These are phyloP conservation scores for Dioszegia hungarica DNA, from an alignment of 768 basidiomycete species.

Conservation along the genomic window DNA sequence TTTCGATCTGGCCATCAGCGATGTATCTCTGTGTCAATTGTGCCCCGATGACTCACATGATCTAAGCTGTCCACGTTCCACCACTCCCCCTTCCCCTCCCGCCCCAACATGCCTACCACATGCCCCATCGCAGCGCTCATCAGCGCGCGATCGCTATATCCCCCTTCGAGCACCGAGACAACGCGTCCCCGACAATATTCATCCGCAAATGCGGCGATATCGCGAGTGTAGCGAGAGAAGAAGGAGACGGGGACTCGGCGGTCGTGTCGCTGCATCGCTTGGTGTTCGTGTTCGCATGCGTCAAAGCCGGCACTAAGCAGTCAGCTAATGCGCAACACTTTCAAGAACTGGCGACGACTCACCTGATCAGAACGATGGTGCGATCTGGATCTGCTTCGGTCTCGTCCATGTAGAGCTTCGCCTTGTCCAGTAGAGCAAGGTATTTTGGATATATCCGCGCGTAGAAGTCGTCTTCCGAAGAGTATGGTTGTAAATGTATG, in stretches of 20 bases:
- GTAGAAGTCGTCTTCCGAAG: conserved; percentile 70
- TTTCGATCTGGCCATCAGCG: conserved; percentile 31
- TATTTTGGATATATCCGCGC: conserved; percentile 64
- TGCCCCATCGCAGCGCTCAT: conserved; percentile 79
- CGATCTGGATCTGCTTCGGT: conserved; percentile 62
- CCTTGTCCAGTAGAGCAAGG: conserved; percentile 64
- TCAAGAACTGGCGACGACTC: conserved; percentile 8
- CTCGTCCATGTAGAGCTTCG: conserved; percentile 63
- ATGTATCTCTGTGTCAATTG: background rate
- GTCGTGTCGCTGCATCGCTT: conserved; percentile 84
- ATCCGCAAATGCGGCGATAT: conserved; percentile 64
- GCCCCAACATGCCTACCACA: conserved; percentile 59
- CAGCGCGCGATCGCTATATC: conserved; percentile 86
- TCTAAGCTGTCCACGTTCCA: conserved; percentile 31
- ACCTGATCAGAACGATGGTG: conserved; percentile 84
- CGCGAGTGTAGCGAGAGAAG: conserved; percentile 74
- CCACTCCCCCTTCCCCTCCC: conserved; percentile 25
- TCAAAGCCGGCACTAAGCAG: conserved; percentile 79
- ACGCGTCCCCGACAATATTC: conserved; percentile 63
- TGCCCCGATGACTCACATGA: conserved; percentile 22
- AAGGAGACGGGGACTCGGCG: conserved; percentile 83
- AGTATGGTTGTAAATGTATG: conserved; percentile 71
- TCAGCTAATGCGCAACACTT: background rate
- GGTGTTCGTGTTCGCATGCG: conserved; percentile 84
- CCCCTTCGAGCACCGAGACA: conserved; percentile 89